Evolutionary conservation across 345 rosid genomes (phyloP).

Genomic region (Arabis alpina): DNA sequence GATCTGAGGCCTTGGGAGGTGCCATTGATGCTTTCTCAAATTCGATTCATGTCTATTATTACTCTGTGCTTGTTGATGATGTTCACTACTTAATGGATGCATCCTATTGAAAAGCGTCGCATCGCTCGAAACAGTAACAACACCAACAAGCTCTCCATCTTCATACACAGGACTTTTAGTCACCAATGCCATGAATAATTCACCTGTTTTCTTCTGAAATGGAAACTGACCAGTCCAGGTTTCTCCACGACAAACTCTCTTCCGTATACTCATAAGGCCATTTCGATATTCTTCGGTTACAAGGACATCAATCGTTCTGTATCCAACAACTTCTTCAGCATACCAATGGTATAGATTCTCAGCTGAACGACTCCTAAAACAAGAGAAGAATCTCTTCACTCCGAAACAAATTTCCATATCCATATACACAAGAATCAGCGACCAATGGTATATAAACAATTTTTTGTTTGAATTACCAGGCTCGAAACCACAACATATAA

Average conservation of each 20-base stretch:
- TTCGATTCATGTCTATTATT: conserved; percentile 47
- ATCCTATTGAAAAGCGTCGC: conserved; percentile 55
- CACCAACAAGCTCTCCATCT: conserved; percentile 66
- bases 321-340: conserved; percentile 67
- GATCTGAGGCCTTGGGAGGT: conserved; percentile 59
- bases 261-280: conserved; percentile 50
- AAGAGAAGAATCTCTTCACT: conserved; percentile 1
- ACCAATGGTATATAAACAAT: no score
- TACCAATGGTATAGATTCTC: conserved; percentile 84
- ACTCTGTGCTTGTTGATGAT: conserved; percentile 42
- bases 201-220: conserved; percentile 69
- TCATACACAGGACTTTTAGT: conserved; percentile 72
- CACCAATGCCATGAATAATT: conserved; percentile 67
- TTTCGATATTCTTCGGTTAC: conserved; percentile 58
- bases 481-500: no score
- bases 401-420: neutral
- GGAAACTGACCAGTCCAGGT: conserved; percentile 94
- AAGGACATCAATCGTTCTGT: conserved; percentile 55
- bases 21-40: conserved; percentile 62
- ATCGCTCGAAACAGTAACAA: conserved; percentile 78
- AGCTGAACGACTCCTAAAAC: conserved; percentile 79
- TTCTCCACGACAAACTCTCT: conserved; percentile 53
- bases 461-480: no score
- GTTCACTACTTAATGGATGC: conserved; percentile 45
- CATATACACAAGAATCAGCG: conserved; percentile 10